These are phyloP conservation scores for Blastocystis sp. DNA, from an alignment of 352 stramenopile species.

Conservation along the genomic window DNA sequence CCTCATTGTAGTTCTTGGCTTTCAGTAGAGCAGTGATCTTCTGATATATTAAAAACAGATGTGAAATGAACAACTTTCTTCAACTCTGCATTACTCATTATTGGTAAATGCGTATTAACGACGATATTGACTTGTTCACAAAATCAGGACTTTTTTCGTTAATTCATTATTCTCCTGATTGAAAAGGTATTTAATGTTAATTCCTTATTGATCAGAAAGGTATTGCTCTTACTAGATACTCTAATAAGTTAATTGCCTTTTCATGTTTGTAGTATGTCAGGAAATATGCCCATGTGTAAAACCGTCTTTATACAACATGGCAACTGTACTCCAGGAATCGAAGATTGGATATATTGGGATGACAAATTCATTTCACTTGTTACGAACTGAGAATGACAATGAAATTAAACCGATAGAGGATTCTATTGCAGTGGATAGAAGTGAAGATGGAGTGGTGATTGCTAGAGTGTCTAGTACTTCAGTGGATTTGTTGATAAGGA, in stretches of 20 bases:
- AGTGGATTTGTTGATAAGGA: no score
- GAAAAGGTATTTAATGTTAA: not conserved
- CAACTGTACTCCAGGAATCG: not conserved
- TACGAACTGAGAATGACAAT: not conserved
- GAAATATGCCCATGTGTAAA: not conserved
- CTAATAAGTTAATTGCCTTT: not conserved
- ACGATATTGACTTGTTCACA: not conserved
- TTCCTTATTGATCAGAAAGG: not conserved
- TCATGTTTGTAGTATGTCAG: not conserved
- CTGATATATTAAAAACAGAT: not conserved
- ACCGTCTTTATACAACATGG: not conserved
- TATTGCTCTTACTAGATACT: not conserved
- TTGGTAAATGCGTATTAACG: not conserved
- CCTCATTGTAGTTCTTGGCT: slow-evolving; percentile 1
- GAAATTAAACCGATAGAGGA: not conserved
- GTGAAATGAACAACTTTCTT: not conserved
- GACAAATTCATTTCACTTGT: not conserved
- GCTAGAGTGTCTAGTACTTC: no score
- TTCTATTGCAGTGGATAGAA: not conserved
- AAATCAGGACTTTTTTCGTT: not conserved
- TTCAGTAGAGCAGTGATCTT: slow-evolving; percentile 7
- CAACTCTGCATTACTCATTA: not conserved
- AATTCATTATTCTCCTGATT: not conserved
- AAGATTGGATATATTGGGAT: not conserved
- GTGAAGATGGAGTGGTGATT: not conserved